These are phyloP conservation scores for Colletotrichum karsti DNA, from an alignment of 2,329 filamentous ascomycete species.

Conservation along the genomic window DNA sequence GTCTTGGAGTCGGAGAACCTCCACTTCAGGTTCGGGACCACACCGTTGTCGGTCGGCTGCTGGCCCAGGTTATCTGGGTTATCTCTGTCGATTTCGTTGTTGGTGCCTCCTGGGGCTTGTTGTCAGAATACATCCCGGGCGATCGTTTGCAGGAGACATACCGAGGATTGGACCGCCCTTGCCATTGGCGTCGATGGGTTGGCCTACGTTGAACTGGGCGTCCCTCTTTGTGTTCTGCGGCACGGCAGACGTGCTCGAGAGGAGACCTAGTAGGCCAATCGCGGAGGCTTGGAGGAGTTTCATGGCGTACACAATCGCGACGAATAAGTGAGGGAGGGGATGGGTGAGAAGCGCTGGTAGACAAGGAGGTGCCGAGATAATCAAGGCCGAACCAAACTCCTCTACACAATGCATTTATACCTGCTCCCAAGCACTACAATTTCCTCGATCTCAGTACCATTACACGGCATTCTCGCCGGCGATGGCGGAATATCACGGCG, in stretches of 20 bases:
- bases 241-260: not conserved
- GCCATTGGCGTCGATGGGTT: constrained; percentile 64
- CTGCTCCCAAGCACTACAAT: too few species aligned
- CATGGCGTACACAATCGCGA: not conserved
- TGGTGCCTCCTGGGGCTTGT: constrained; percentile 66
- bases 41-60: constrained; percentile 69
- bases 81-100: constrained; percentile 66
- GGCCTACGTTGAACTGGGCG: constrained; percentile 54
- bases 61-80: constrained; percentile 71
- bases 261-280: not conserved
- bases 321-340: too few species aligned
- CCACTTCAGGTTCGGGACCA: constrained; percentile 75
- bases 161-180: constrained; percentile 68
- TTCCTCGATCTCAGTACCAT: not conserved
- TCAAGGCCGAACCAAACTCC: not conserved
- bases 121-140: not conserved
- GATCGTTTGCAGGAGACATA: constrained; percentile 39
- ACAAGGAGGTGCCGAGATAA: too few species aligned
- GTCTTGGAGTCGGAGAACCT: constrained; percentile 75
- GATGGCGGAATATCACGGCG: not conserved
- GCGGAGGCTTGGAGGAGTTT: not conserved
- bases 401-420: not conserved
- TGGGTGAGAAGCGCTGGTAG: too few species aligned
- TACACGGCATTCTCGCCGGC: not conserved
- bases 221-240: constrained; percentile 21